Percentiles rank a stretch among this genome's conserved stretches.
These are phyloP conservation scores for Phytophthora pinifolia DNA, from an alignment of 352 stramenopile genomes.

Conservation along the genomic window DNA sequence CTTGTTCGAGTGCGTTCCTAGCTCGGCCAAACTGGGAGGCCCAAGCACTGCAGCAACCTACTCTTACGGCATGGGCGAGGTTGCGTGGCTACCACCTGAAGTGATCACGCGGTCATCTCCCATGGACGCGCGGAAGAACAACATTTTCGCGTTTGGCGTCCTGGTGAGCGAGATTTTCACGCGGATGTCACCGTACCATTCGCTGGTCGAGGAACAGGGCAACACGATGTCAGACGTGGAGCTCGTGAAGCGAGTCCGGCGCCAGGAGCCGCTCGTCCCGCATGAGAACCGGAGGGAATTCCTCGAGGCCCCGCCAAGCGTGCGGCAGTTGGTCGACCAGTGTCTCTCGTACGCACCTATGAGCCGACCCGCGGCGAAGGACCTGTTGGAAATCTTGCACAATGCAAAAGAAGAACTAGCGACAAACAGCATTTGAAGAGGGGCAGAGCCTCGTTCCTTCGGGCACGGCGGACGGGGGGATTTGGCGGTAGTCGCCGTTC, in stretches of 20 bases:
- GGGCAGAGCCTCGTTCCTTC: conserved; percentile 20
- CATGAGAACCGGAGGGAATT: conserved; percentile 51
- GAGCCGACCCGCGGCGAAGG: conserved; percentile 50
- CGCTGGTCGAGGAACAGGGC: conserved; percentile 40
- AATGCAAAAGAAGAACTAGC: conserved; percentile 37
- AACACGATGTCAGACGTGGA: conserved; percentile 60
- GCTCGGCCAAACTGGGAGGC: conserved; percentile 33
- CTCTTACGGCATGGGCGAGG: conserved; percentile 49
- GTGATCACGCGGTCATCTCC: conserved; percentile 44
- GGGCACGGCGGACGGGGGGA: conserved; percentile 17
- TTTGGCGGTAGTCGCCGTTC: conserved; percentile 21
- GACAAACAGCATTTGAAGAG: conserved; percentile 34
- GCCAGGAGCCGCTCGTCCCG: conserved; percentile 35
- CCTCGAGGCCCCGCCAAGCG: conserved; percentile 36
- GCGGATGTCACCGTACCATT: conserved; percentile 47
- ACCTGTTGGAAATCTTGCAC: conserved; percentile 47
- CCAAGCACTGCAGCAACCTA: conserved; percentile 11
- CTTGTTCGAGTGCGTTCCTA: conserved; percentile 55
- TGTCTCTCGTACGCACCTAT: conserved; percentile 55
- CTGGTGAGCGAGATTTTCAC: conserved; percentile 63
- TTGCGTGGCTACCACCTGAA: conserved; percentile 57
- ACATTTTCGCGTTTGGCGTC: conserved; percentile 71
- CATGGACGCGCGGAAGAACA: conserved; percentile 50
- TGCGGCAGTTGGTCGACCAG: conserved; percentile 43
- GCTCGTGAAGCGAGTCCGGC: conserved; percentile 39